Conservation (phyloP, 495 filamentous ascomycete species). For the Cetradonia linearis region DNA sequence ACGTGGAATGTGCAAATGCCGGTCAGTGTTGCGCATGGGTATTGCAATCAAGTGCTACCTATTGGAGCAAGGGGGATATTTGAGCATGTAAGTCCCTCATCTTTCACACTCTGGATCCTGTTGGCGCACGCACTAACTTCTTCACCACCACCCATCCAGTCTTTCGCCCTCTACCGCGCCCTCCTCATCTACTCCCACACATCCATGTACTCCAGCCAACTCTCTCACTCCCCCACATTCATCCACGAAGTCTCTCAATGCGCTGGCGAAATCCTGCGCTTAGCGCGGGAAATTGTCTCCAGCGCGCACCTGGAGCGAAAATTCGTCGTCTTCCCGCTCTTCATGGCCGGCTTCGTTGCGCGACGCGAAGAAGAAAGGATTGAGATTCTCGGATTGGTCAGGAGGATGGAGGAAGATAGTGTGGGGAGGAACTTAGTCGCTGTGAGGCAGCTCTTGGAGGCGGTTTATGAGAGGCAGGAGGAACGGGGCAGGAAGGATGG, state of each 20-base stretch:
- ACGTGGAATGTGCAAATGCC: constrained; percentile 36
- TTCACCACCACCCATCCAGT: constrained; percentile 27
- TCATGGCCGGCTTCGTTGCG: constrained; percentile 44
- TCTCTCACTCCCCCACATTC: constrained; percentile 28
- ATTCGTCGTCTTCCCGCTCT: constrained; percentile 47
- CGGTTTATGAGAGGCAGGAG: constrained; percentile 41
- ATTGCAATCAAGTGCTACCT: constrained; percentile 35
- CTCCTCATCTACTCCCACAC: constrained; percentile 42
- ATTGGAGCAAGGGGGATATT: constrained; percentile 34
- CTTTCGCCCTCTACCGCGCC: constrained; percentile 40
- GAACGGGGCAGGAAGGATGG: not conserved
- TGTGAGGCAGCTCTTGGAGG: constrained; percentile 39
- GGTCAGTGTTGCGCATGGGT: constrained; percentile 11
- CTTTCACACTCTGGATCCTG: not conserved
- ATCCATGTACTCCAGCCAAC: constrained; percentile 42
- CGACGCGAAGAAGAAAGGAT: constrained; percentile 36
- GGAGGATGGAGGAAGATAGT: constrained; percentile 40
- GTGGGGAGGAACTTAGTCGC: constrained; percentile 41
- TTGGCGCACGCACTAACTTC: not conserved
- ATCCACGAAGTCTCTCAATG: constrained; percentile 38
- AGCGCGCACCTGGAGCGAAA: constrained; percentile 32
- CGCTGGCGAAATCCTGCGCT: constrained; percentile 36
- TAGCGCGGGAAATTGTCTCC: constrained; percentile 31
- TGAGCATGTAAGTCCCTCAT: constrained; percentile 36
- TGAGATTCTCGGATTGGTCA: constrained; percentile 42